phyloP scores from a whole-genome alignment of 2,329 filamentous ascomycete genomes.

The Leptoxyphium fumago region DNA sequence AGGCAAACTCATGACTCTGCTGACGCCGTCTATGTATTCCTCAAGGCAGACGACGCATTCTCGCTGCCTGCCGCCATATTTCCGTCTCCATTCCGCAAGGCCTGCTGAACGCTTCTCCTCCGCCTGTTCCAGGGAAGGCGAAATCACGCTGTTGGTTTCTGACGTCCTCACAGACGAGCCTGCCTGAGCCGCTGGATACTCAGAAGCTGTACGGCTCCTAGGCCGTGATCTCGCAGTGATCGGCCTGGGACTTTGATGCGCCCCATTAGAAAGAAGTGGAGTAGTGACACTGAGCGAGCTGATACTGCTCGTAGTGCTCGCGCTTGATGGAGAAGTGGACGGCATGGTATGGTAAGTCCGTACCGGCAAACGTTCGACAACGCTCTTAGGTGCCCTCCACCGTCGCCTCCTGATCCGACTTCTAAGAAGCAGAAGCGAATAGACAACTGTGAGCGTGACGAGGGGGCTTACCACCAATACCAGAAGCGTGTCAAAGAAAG shows the following conservation, averaged over 20 bases:
- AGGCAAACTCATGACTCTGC: constrained; percentile 88
- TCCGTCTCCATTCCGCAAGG: constrained; percentile 38
- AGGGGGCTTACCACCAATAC: constrained; percentile 91
- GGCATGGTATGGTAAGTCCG: constrained; percentile 84
- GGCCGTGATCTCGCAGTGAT: constrained; percentile 38
- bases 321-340: constrained; percentile 43
- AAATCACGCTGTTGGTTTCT: constrained; percentile 13
- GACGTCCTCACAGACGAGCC: constrained; percentile 6
- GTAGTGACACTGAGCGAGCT: constrained; percentile 41
- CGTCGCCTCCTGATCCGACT: constrained; percentile 76
- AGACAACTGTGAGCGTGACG: constrained; percentile 83
- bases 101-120: constrained; percentile 39
- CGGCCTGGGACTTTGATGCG: constrained; percentile 16
- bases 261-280: constrained; percentile 50
- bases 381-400: constrained; percentile 94
- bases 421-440: constrained; percentile 71
- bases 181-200: constrained; percentile 25
- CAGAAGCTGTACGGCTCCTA: constrained; percentile 51
- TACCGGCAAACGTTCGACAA: constrained; percentile 88
- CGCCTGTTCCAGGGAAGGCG: constrained; percentile 22
- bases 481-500: constrained; percentile 92
- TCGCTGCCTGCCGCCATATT: constrained; percentile 51
- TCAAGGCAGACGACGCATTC: constrained; percentile 96
- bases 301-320: constrained; percentile 22
- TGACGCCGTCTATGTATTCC: constrained; percentile 89